Evolutionary conservation across 805 yeast species (phyloP).

Genomic region (Priceomyces melissophilus): DNA sequence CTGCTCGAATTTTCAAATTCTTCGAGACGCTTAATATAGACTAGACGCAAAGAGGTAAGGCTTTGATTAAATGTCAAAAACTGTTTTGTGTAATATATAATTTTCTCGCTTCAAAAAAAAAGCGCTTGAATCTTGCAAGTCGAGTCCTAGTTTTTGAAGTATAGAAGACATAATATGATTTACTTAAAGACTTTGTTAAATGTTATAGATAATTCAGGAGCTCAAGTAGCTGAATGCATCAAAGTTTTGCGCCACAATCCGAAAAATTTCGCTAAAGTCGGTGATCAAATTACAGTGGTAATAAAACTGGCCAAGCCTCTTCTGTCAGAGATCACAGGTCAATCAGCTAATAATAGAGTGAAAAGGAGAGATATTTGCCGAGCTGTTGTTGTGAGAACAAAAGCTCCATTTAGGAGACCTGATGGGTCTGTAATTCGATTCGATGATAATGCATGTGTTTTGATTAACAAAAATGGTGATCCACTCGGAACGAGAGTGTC

Average conservation of each 20-base stretch:
- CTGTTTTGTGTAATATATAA: background rate
- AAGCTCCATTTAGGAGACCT: constrained; percentile 67
- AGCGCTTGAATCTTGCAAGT: no score
- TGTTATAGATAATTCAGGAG: constrained; percentile 95
- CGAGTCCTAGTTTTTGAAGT: background rate
- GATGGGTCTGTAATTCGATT: constrained; percentile 87
- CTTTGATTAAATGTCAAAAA: no score
- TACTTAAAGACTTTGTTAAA: constrained; percentile 83
- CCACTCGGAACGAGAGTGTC: constrained; percentile 93
- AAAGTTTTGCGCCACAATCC: constrained; percentile 91
- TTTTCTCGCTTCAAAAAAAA: constrained; percentile 1
- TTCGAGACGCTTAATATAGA: no score
- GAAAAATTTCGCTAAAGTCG: constrained; percentile 74
- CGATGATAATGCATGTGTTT: constrained; percentile 96
- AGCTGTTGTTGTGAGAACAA: constrained; percentile 93
- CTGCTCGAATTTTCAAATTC: no score
- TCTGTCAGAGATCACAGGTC: constrained; percentile 67
- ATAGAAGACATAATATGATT: constrained; percentile 51
- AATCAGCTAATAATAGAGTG: constrained; percentile 72
- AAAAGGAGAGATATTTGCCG: constrained; percentile 94
- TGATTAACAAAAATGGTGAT: constrained; percentile 87
- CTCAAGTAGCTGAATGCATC: constrained; percentile 91
- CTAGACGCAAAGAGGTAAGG: no score
- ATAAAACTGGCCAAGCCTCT: constrained; percentile 86
- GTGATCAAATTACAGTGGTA: constrained; percentile 92